phyloP scores from a whole-genome alignment of 768 basidiomycete genomes.

The Suillus ampliporus region DNA sequence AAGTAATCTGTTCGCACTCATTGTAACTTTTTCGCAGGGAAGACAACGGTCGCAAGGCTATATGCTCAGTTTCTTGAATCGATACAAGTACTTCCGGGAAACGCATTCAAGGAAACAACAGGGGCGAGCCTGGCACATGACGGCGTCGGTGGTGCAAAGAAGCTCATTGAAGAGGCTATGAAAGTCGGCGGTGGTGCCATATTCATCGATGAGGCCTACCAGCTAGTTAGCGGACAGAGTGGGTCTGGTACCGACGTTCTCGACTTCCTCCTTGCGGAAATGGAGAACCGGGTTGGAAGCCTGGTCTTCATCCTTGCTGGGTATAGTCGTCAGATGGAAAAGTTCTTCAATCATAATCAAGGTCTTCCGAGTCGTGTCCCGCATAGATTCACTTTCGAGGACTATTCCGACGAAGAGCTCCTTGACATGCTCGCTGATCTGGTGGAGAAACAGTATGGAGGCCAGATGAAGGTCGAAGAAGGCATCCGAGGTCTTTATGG shows the following conservation, averaged over 20 bases:
- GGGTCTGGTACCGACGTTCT: constrained; percentile 56
- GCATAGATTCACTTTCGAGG: constrained; percentile 55
- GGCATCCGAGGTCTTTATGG: constrained; percentile 32
- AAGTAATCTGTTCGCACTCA: not conserved
- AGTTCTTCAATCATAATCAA: constrained; percentile 72
- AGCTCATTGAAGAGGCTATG: constrained; percentile 49
- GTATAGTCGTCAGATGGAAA: constrained; percentile 70
- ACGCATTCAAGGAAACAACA: constrained; percentile 58
- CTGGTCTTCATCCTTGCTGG: constrained; percentile 70
- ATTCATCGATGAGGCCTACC: constrained; percentile 73
- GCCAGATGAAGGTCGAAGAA: constrained; percentile 55
- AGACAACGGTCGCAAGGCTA: constrained; percentile 66
- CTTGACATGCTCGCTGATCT: constrained; percentile 51
- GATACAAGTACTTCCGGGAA: constrained; percentile 52
- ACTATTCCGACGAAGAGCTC: constrained; percentile 60
- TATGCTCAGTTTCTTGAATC: constrained; percentile 64
- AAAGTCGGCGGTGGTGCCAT: constrained; percentile 61
- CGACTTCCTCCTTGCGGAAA: constrained; percentile 68
- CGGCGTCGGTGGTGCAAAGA: constrained; percentile 54
- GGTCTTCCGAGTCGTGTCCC: constrained; percentile 67
- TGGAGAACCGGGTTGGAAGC: constrained; percentile 65
- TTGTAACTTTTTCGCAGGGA: constrained; percentile 42
- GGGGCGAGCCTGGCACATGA: constrained; percentile 59
- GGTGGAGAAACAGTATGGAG: constrained; percentile 47
- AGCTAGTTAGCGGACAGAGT: constrained; percentile 53